Conservation (phyloP, 2,329 filamentous ascomycete genomes). For the Penicillium sclerotiorum region DNA sequence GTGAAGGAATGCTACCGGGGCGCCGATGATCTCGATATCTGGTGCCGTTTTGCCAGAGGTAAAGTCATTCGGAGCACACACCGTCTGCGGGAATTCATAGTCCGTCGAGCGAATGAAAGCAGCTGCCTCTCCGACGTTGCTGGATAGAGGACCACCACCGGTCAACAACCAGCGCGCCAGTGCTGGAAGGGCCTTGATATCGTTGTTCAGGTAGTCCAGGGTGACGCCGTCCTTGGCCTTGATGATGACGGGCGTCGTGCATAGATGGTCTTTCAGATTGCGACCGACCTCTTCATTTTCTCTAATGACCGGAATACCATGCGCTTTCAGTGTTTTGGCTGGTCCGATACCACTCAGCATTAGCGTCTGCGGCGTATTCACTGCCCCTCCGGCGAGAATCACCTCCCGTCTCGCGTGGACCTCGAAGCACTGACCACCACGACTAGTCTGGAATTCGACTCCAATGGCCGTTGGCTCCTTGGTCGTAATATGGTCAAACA, state of each 20-base stretch:
- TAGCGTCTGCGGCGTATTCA: constrained; percentile 35
- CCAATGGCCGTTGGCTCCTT: constrained; percentile 10
- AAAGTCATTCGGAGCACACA: constrained; percentile 1
- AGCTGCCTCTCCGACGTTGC: constrained; percentile 20
- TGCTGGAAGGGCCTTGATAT: constrained; percentile 16
- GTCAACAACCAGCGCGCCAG: constrained; percentile 17
- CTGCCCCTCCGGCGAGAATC: constrained; percentile 32
- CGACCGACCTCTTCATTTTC: constrained; percentile 18
- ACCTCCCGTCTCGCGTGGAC: constrained; percentile 28
- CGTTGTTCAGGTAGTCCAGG: constrained; percentile 19
- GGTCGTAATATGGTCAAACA: constrained; percentile 20
- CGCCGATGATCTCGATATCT: constrained; percentile 21
- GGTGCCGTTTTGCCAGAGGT: constrained; percentile 13
- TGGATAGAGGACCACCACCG: constrained; percentile 17
- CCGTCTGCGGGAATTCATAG: constrained; percentile 9
- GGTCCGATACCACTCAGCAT: constrained; percentile 39
- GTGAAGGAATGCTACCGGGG: constrained; percentile 17
- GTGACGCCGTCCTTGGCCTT: constrained; percentile 18
- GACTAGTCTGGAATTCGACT: constrained; percentile 16
- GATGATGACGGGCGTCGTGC: constrained; percentile 14
- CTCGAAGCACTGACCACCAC: constrained; percentile 11
- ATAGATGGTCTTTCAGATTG: constrained; percentile 22
- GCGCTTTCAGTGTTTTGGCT: constrained; percentile 26
- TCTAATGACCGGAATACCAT: constrained; percentile 32
- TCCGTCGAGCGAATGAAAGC: constrained; percentile 20